Conservation (phyloP, 345 rosid genomes). For the Abelmoschus esculentus region DNA sequence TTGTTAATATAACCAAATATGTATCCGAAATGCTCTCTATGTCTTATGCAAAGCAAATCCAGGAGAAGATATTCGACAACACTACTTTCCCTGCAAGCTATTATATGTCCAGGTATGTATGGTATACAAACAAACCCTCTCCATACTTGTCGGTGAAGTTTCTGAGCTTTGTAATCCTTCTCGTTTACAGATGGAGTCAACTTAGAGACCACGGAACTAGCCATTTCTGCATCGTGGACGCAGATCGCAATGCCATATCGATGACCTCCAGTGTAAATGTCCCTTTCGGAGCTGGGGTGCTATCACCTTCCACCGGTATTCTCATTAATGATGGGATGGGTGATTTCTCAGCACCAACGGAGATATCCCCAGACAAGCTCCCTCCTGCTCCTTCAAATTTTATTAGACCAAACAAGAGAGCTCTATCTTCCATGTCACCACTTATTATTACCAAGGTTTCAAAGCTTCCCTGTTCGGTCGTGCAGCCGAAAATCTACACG, state of each 20-base stretch:
- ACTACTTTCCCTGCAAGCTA: constrained; percentile 81
- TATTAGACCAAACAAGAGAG: constrained; percentile 70
- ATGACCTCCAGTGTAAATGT: constrained; percentile 75
- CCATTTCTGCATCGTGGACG: constrained; percentile 80
- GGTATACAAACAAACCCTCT: not conserved
- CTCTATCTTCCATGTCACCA: constrained; percentile 93
- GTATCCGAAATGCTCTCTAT: constrained; percentile 59
- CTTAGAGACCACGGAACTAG: constrained; percentile 90
- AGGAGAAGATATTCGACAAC: constrained; percentile 55
- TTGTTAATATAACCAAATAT: constrained; percentile 34
- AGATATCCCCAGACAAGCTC: constrained; percentile 49
- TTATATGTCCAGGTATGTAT: constrained; percentile 45
- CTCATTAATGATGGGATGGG: constrained; percentile 86
- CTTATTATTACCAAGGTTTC: constrained; percentile 77
- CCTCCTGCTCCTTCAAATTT: constrained; percentile 91
- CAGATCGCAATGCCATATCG: constrained; percentile 70
- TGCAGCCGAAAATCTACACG: not conserved
- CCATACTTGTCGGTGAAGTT: constrained; percentile 9
- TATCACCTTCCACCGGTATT: constrained; percentile 77
- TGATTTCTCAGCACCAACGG: constrained; percentile 74
- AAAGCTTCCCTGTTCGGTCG: too few relatives aligned
- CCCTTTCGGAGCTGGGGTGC: constrained; percentile 63
- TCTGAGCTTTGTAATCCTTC: not conserved
- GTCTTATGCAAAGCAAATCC: constrained; percentile 45
- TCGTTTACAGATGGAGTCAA: constrained; percentile 64